A percentile compares a stretch with the other conserved stretches of the same genome.
phyloP scores from a whole-genome alignment of 2,329 filamentous ascomycete species.

The Aspergillus quadricinctus region DNA sequence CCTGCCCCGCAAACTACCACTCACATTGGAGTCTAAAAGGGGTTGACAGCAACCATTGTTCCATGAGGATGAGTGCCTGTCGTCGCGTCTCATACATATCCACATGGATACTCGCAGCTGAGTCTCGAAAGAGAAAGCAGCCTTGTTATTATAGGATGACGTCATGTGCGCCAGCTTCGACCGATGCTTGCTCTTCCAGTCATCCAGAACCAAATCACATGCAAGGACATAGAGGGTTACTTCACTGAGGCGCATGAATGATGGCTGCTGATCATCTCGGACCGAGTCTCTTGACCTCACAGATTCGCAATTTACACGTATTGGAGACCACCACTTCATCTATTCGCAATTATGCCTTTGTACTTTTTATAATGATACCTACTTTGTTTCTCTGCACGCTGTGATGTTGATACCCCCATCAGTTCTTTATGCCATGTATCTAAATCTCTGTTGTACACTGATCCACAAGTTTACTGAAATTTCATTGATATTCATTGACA shows the following conservation, averaged over 20 bases:
- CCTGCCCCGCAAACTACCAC: conserved; percentile 21
- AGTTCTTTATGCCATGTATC: neutral
- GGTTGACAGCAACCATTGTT: neutral
- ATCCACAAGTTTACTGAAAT: neutral
- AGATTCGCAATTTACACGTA: neutral
- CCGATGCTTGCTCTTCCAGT: neutral
- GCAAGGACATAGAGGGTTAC: neutral
- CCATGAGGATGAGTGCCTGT: neutral
- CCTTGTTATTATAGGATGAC: neutral
- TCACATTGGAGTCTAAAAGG: conserved; percentile 8
- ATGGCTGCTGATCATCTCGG: neutral
- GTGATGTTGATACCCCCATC: neutral
- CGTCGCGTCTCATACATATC: neutral
- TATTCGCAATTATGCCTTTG: neutral
- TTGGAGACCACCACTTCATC: neutral
- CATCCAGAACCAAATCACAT: neutral
- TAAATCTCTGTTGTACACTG: neutral
- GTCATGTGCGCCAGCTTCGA: neutral
- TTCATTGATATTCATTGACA: neutral
- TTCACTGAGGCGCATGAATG: neutral
- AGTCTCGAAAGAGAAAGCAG: neutral
- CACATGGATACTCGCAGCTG: neutral
- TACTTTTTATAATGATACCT: neutral
- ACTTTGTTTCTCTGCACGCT: neutral
- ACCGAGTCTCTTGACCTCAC: too few species aligned